phyloP scores from a whole-genome alignment of 2,329 filamentous ascomycete species.

The Paradendryphiella salina region DNA sequence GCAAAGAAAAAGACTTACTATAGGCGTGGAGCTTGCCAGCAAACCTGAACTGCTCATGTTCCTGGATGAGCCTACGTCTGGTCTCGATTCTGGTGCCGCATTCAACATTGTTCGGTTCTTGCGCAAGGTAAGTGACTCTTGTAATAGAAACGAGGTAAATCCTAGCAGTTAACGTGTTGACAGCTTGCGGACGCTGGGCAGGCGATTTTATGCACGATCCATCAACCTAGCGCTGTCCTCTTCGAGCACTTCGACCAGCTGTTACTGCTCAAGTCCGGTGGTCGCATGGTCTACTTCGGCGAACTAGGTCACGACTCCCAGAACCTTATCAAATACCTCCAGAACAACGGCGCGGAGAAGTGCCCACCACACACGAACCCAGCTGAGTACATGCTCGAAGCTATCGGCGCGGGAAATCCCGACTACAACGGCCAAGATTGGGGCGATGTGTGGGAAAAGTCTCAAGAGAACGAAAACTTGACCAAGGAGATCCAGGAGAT shows the following conservation, averaged over 20 bases:
- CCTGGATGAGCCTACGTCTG: slow-evolving; percentile 76
- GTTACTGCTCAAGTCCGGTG: slow-evolving; percentile 65
- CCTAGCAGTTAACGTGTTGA: neutral
- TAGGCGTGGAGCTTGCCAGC: slow-evolving; percentile 62
- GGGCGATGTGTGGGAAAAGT: slow-evolving; percentile 52
- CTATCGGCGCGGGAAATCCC: slow-evolving; percentile 50
- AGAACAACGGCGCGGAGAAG: slow-evolving; percentile 56
- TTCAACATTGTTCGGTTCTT: slow-evolving; percentile 68
- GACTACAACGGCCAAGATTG: slow-evolving; percentile 52
- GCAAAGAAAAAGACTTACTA: slow-evolving; percentile 68
- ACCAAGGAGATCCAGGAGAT: slow-evolving; percentile 49
- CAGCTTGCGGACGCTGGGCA: slow-evolving; percentile 65
- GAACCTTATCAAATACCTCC: slow-evolving; percentile 55
- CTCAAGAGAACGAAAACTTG: slow-evolving; percentile 45
- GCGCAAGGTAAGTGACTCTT: slow-evolving; percentile 50
- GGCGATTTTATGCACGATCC: slow-evolving; percentile 70
- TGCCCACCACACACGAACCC: slow-evolving; percentile 59
- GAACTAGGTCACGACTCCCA: slow-evolving; percentile 53
- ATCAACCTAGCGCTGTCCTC: slow-evolving; percentile 68
- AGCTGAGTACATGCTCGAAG: slow-evolving; percentile 58
- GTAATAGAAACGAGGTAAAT: rapidly evolving
- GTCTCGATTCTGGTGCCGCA: slow-evolving; percentile 70
- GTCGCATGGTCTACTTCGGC: slow-evolving; percentile 69
- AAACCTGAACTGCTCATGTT: slow-evolving; percentile 75
- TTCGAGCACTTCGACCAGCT: slow-evolving; percentile 70